These are phyloP conservation scores for Candida dajiaensis DNA, from an alignment of 805 yeast species.

Conservation along the genomic window DNA sequence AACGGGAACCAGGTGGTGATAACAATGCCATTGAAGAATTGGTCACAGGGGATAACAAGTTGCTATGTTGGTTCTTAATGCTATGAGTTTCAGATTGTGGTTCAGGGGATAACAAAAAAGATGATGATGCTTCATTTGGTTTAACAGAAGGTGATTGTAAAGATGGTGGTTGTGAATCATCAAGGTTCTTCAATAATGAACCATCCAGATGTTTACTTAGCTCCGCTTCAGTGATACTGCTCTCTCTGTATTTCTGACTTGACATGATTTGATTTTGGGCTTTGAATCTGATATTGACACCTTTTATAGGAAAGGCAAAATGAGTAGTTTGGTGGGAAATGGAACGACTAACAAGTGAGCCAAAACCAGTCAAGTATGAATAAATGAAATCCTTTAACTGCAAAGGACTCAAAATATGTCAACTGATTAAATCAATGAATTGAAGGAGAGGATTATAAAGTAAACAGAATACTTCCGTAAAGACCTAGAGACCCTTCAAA, in stretches of 20 bases:
- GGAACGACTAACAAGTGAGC: too few relatives aligned
- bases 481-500: too few relatives aligned
- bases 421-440: too few relatives aligned
- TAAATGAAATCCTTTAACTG: too few relatives aligned
- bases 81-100: neutral
- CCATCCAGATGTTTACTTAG: neutral
- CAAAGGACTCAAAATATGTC: too few relatives aligned
- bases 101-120: neutral
- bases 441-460: too few relatives aligned
- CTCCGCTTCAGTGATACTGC: neutral
- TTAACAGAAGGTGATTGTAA: neutral
- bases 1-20: constrained; percentile 35
- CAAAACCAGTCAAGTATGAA: neutral
- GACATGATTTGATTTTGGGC: neutral
- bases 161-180: neutral
- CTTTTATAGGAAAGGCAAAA: neutral
- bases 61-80: neutral
- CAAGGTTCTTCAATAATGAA: neutral
- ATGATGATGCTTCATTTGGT: neutral
- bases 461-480: too few relatives aligned
- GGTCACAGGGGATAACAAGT: neutral
- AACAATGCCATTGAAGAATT: constrained; percentile 25
- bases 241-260: neutral
- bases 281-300: neutral
- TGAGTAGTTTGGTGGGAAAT: too few relatives aligned